Conservation (phyloP, 192 early-diverging fungal genomes). For the Rhizophagus prolifer region DNA sequence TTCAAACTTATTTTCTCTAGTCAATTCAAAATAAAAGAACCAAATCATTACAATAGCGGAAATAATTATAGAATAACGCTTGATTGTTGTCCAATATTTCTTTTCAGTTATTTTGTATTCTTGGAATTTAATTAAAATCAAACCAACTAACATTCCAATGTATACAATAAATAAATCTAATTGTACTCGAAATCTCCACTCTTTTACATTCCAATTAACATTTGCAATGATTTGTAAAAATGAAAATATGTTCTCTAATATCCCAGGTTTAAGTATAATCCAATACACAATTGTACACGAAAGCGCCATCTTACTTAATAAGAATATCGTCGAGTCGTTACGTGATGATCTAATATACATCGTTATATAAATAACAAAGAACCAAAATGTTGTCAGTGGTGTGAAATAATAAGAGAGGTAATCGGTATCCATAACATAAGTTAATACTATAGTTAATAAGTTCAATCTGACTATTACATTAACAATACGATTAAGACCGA, state of each 20-base stretch:
- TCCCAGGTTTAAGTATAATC: slow-evolving; percentile 40
- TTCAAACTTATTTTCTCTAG: slow-evolving; percentile 47
- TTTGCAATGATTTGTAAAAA: slow-evolving; percentile 43
- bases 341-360: slow-evolving; percentile 53
- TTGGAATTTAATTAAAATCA: slow-evolving; percentile 43
- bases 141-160: slow-evolving; percentile 65
- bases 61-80: slow-evolving; percentile 35
- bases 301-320: slow-evolving; percentile 54
- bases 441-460: slow-evolving; percentile 61
- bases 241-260: slow-evolving; percentile 48
- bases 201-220: slow-evolving; percentile 60
- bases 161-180: slow-evolving; percentile 70
- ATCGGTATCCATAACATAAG: slow-evolving; percentile 65
- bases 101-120: slow-evolving; percentile 40
- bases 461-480: slow-evolving; percentile 67
- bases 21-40: slow-evolving; percentile 58
- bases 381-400: slow-evolving; percentile 72
- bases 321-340: slow-evolving; percentile 50
- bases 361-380: slow-evolving; percentile 63
- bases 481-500: slow-evolving; percentile 60
- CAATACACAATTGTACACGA: slow-evolving; percentile 38
- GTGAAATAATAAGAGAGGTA: slow-evolving; percentile 83
- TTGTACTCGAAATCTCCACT: slow-evolving; percentile 71
- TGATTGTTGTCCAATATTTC: slow-evolving; percentile 42
- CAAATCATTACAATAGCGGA: slow-evolving; percentile 45